Evolutionary conservation across 78 protist species (phyloP).

Genomic region (Speleostelium caveatum): DNA sequence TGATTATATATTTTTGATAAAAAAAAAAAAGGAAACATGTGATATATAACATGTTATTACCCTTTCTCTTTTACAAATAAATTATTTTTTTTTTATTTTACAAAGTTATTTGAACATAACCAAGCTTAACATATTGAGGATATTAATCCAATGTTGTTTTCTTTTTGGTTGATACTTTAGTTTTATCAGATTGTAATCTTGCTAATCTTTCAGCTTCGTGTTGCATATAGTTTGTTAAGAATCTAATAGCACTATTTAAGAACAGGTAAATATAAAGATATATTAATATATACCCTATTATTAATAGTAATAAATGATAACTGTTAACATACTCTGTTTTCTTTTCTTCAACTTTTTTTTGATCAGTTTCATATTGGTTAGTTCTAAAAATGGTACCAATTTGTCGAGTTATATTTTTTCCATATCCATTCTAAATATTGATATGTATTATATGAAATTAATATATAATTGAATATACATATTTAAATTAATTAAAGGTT

Average conservation of each 20-base stretch:
- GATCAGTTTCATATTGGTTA: conserved; percentile 19
- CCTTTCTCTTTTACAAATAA: no score
- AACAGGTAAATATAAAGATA: not conserved
- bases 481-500: no score
- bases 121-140: no score
- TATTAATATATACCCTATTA: not conserved
- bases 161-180: conserved; percentile 4
- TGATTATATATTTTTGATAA: no score
- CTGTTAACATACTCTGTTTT: conserved; percentile 52
- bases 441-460: not conserved
- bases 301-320: not conserved
- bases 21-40: no score
- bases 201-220: conserved; percentile 68
- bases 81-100: no score
- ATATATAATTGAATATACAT: not conserved
- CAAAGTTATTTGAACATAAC: no score
- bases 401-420: conserved; percentile 9
- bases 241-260: conserved; percentile 41
- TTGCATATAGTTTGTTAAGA: conserved; percentile 71
- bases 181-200: not conserved
- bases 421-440: conserved; percentile 41
- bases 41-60: no score
- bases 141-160: conserved; percentile 45
- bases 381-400: conserved; percentile 26
- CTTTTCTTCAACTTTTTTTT: conserved; percentile 59